These are phyloP conservation scores for Rhytidiadelphus loreus DNA, from an alignment of 225 moss, liverwort and hornwort species.

Conservation along the genomic window DNA sequence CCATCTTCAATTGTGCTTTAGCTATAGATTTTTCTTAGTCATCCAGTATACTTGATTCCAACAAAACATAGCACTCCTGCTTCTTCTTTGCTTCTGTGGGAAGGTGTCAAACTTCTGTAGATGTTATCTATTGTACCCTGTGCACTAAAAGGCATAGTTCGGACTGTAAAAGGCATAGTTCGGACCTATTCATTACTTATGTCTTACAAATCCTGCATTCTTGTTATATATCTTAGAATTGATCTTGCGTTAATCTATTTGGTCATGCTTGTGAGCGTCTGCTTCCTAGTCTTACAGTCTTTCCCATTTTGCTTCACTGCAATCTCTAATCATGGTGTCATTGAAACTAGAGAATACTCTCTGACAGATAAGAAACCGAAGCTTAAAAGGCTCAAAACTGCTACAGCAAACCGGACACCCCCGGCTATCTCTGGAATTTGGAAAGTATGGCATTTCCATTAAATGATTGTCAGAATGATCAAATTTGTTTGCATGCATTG, in stretches of 20 bases:
- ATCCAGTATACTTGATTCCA: background rate
- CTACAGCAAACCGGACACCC: background rate
- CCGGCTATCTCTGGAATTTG: slow-evolving; percentile 2
- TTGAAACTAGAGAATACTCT: slow-evolving; percentile 23
- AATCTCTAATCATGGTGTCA: slow-evolving; percentile 8
- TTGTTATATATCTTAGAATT: background rate
- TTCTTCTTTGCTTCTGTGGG: background rate
- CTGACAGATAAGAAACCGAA: slow-evolving; percentile 15
- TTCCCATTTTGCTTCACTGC: background rate
- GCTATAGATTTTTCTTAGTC: background rate
- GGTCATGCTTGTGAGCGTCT: background rate
- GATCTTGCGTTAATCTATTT: background rate
- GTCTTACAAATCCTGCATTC: background rate
- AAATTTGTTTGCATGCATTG: background rate
- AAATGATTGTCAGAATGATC: background rate
- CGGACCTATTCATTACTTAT: background rate
- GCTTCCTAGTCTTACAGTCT: background rate
- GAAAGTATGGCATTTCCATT: slow-evolving; percentile 16
- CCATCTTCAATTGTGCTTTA: background rate
- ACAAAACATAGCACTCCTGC: background rate
- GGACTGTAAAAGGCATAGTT: background rate
- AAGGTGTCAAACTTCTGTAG: background rate
- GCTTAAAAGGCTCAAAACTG: background rate
- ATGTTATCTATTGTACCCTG: background rate
- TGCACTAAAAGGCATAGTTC: background rate